Evolutionary conservation across 177 flowering plant species (phyloP), one percentile per base, ranked within the genome.

Genomic region (Telopea speciosissima): DNA sequence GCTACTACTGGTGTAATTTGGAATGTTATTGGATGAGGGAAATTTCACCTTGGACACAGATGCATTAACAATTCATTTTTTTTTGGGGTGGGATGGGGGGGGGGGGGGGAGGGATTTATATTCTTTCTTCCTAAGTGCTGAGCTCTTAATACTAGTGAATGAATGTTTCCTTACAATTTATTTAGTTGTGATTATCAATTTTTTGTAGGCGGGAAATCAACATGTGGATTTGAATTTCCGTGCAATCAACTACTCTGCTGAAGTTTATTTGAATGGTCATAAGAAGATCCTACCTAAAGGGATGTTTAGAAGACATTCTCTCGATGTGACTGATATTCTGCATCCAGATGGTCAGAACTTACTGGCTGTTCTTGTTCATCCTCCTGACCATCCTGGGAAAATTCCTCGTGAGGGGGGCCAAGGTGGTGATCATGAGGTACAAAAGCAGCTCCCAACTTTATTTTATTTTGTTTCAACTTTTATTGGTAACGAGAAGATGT

Each of bases 371-470:
- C 85, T 91, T 64, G 90, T 95, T 85, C 77, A 90, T 70, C 99
- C 99, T 76, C 98, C 98, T 25, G 96, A 93, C 72, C 83, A 95
- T 78, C 97, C 98, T 65, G 99, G 99, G 12, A 78, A 8, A 49
- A 91, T 95, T 74, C 98, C 99, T 69, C 86, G 89, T 13, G 76
- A 86, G 72, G 99, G 99, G 26, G 98, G 98, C 70, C 99, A 95
- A 84, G 99, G 99, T 67, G 98, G 99, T 72, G 98, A 95, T 85
- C 99, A 95, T 65, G 96, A 89, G 98, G 99, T 94, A 81, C 23
- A 5, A 36, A 28, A 4, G 56, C 45, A 31, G 72, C 28, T 63
- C 52, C 22, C 71, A 36, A 19, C 2, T 7, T 58, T 17, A 0
- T n/a, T 58, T 58, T 17, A 21, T 13, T n/a, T 17, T 58, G 61